These are phyloP conservation scores for Cardamine resedifolia DNA, from an alignment of 345 rosid species.

Conservation along the genomic window DNA sequence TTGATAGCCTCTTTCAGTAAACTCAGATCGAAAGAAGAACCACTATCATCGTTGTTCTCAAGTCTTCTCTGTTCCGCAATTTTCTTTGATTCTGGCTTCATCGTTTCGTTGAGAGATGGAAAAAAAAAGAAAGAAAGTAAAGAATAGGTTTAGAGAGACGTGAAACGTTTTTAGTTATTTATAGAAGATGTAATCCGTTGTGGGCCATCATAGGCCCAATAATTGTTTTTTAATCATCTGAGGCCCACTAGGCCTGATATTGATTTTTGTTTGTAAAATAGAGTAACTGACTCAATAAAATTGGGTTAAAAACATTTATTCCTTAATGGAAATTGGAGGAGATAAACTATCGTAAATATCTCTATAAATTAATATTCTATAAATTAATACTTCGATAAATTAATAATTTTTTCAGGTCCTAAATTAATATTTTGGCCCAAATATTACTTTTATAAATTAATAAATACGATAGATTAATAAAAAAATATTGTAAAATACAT, in stretches of 20 bases:
- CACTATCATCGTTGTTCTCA: background rate
- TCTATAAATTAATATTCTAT: too few relatives aligned
- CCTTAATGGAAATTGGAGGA: too few relatives aligned
- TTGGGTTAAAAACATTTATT: background rate
- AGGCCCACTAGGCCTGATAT: background rate
- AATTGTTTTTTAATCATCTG: background rate
- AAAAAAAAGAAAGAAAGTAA: background rate
- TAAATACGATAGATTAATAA: too few relatives aligned
- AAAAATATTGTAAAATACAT: too few relatives aligned
- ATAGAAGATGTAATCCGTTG: background rate
- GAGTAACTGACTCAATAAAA: background rate
- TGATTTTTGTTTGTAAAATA: background rate
- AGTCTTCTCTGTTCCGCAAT: background rate
- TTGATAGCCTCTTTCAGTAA: conserved; percentile 14
- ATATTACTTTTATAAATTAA: too few relatives aligned
- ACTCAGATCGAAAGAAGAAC: conserved; percentile 20
- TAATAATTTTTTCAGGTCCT: too few relatives aligned
- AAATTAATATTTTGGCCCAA: too few relatives aligned
- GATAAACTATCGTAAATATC: too few relatives aligned
- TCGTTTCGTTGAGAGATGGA: background rate
- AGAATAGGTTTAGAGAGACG: background rate
- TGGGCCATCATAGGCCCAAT: background rate
- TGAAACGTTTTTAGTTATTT: background rate
- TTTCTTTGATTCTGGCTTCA: conserved; percentile 29
- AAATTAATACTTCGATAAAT: too few relatives aligned